Evolutionary conservation across 192 early-diverging fungal species (phyloP).

Genomic region (Coemansia sp.): DNA sequence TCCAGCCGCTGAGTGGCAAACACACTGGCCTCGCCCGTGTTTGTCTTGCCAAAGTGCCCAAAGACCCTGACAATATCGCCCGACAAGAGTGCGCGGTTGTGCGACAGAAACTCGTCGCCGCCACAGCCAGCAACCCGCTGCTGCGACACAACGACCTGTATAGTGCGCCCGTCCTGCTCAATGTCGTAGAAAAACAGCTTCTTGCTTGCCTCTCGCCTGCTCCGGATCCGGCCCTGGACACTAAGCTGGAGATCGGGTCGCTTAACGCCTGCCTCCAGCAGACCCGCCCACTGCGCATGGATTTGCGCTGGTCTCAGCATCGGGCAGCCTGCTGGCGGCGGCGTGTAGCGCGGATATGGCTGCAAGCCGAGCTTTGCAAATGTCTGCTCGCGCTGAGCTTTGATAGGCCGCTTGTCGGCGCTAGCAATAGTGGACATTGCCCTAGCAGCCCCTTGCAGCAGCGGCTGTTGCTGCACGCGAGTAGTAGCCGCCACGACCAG

Average conservation of each 20-base stretch:
- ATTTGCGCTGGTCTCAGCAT: constrained; percentile 10
- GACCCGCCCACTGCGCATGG: constrained; percentile 25
- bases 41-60: constrained; percentile 69
- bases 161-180: constrained; percentile 54
- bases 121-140: constrained; percentile 31
- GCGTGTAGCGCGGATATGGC: constrained; percentile 42
- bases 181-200: constrained; percentile 76
- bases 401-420: constrained; percentile 13
- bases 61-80: constrained; percentile 67
- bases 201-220: constrained; percentile 67
- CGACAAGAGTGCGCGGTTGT: constrained; percentile 52
- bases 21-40: constrained; percentile 66
- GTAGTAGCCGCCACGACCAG: not conserved
- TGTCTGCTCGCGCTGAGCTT: constrained; percentile 22
- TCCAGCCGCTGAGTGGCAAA: constrained; percentile 56
- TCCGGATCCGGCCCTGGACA: constrained; percentile 63
- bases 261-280: constrained; percentile 28
- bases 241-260: constrained; percentile 30
- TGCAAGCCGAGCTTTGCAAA: constrained; percentile 20
- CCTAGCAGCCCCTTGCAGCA: not conserved
- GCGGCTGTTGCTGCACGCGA: constrained; percentile 7
- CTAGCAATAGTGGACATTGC: not conserved
- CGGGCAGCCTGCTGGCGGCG: constrained; percentile 20
- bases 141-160: constrained; percentile 69
- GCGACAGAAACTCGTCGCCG: constrained; percentile 37